Percentiles rank a stretch among this genome's conserved stretches.
Conservation (phyloP, 495 filamentous ascomycete genomes). For the Daldinia vernicosa region DNA sequence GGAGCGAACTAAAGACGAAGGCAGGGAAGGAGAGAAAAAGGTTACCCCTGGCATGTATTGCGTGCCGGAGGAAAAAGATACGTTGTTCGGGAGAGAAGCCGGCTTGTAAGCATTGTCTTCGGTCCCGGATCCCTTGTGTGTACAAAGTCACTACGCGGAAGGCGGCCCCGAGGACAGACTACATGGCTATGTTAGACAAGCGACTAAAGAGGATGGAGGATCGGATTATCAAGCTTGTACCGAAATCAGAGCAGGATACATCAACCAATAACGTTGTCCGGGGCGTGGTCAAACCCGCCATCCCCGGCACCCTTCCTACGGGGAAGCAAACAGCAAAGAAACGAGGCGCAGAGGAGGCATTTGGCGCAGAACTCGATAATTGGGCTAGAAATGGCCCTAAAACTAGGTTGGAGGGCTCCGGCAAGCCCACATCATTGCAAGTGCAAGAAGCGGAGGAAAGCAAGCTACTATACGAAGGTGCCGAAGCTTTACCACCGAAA, state of each 20-base stretch:
- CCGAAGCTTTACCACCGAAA: slow-evolving; percentile 82
- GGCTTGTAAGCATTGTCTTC: slow-evolving; percentile 94
- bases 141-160: slow-evolving; percentile 97
- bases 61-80: slow-evolving; percentile 96
- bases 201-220: slow-evolving; percentile 95
- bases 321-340: slow-evolving; percentile 72
- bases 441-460: slow-evolving; percentile 74
- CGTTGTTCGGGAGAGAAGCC: slow-evolving; percentile 98
- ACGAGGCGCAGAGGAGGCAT: slow-evolving; percentile 86
- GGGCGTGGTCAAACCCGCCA: slow-evolving; percentile 80
- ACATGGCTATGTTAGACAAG: slow-evolving; percentile 99
- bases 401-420: slow-evolving; percentile 55
- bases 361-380: slow-evolving; percentile 79
- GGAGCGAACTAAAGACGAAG: slow-evolving; percentile 97
- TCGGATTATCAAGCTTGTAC: slow-evolving; percentile 93
- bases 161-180: slow-evolving; percentile 94
- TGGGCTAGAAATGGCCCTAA: slow-evolving; percentile 73
- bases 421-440: slow-evolving; percentile 66
- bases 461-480: slow-evolving; percentile 79
- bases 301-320: slow-evolving; percentile 67
- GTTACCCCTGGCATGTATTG: slow-evolving; percentile 92
- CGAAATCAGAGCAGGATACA: slow-evolving; percentile 77
- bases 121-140: slow-evolving; percentile 95
- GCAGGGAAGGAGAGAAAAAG: slow-evolving; percentile 96
- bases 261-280: slow-evolving; percentile 50